Evolutionary conservation across 2,329 filamentous ascomycete species (phyloP), one percentile per base, ranked within the genome.

Genomic region (Pseudogymnoascus sp.): DNA sequence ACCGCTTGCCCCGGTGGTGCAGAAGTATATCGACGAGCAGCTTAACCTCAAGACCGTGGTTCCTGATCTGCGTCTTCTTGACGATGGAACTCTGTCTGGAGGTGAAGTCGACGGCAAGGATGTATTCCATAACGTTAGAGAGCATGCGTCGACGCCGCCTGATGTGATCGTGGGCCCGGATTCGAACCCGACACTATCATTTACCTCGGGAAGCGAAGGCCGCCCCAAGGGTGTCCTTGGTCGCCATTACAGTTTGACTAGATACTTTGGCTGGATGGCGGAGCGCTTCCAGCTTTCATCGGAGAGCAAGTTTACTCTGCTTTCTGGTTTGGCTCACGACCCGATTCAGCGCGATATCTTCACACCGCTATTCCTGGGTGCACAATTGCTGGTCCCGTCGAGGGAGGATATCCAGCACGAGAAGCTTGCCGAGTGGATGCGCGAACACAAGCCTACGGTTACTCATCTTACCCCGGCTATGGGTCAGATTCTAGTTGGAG

Each of bases 261-360:
- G 89, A 70, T 97, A 96, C 77, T 96, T 93, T 72, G 86, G 88
- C 18, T 97, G 92, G 93, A 97, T 97, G 93, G 86, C 91, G 0
- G 78, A 95, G 76, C 85, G 80, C 1, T 97, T 97, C 74, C 80
- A 85, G 59, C 80, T 96, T 59, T 87, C 85, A 0, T 81, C 86
- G 7, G 82, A 90, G 43, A 88, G 88, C 72, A 84, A 82, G 66
- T 97, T 96, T 72, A 91, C 92, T 2, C 87, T 93, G 79, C 81
- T 97, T 6, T 89, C 84, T 59, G 93, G 93, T 56, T 96, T 97
- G 69, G 89, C 90, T 2, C 89, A 95, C 73, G 86, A 88, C 68
- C 85, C 85, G 3, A 83, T 88, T 36, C 84, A 87, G 72, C 72
- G 84, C 68, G 84, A 97, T 73, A 96, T 97, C 63, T 93, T 97